phyloP scores from a whole-genome alignment of 2,329 filamentous ascomycete genomes.

The Fusarium nematophilum region DNA sequence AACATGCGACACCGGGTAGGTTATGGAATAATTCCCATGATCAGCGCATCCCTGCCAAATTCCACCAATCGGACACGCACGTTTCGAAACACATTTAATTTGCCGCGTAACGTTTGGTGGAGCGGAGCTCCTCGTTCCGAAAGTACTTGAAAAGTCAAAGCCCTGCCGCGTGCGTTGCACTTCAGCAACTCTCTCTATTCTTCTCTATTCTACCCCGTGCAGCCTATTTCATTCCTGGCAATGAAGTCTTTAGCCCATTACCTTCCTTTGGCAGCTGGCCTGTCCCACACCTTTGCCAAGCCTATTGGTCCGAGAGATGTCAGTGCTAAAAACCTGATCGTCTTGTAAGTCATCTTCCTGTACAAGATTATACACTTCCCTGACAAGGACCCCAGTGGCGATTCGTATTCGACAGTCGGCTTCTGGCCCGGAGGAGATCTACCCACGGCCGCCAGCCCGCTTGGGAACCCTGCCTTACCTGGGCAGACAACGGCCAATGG shows the following conservation, averaged over 20 bases:
- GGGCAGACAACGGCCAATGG: constrained; percentile 35
- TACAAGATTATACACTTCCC: accelerated
- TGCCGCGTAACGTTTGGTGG: too few species aligned
- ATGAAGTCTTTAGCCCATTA: neutral
- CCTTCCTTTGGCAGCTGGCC: neutral
- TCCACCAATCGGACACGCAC: too few species aligned
- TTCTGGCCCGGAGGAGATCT: constrained; percentile 32
- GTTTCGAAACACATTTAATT: too few species aligned
- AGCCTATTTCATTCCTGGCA: neutral
- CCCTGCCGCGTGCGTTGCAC: too few species aligned
- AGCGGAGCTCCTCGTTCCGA: too few species aligned
- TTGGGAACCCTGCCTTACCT: constrained; percentile 30
- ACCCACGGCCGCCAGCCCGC: constrained; percentile 18
- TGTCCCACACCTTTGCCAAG: neutral
- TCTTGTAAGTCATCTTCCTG: constrained; percentile 5
- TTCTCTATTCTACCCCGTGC: too few species aligned
- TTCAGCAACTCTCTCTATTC: neutral
- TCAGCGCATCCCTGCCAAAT: too few species aligned
- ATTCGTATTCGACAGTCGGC: constrained; percentile 35
- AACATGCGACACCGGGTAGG: too few species aligned
- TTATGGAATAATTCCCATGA: too few species aligned
- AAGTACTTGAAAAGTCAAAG: too few species aligned
- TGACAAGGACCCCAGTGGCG: constrained; percentile 8
- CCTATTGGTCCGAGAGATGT: neutral
- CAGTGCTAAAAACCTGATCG: constrained; percentile 9